These are phyloP conservation scores for Marasmius fiardii DNA, from an alignment of 1,284 basidiomycete genomes.

Conservation along the genomic window DNA sequence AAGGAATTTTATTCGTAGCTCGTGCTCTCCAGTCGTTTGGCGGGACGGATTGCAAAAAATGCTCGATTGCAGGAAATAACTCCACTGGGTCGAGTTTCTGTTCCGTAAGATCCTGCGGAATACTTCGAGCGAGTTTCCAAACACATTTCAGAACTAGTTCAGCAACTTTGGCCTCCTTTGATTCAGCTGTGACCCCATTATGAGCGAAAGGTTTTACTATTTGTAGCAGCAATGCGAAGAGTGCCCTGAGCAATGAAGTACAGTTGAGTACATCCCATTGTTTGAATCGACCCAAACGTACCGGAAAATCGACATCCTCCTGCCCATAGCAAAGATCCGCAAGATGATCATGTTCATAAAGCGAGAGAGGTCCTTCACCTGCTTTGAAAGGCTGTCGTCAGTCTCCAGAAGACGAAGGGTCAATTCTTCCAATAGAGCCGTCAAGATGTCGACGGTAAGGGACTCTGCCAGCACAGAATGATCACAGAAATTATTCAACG, in stretches of 20 bases:
- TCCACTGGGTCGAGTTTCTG: constrained; percentile 82
- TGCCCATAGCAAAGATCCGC: constrained; percentile 87
- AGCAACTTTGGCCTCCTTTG: constrained; percentile 86
- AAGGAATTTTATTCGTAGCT: constrained; percentile 86
- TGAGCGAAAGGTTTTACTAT: constrained; percentile 85
- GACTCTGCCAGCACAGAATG: constrained; percentile 80
- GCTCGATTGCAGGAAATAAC: constrained; percentile 91
- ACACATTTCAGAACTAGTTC: constrained; percentile 98
- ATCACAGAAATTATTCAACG: constrained; percentile 89
- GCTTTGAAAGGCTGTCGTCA: constrained; percentile 74
- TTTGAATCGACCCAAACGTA: constrained; percentile 35
- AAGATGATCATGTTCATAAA: constrained; percentile 99
- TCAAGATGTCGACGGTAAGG: constrained; percentile 75
- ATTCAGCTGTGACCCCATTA: constrained; percentile 63
- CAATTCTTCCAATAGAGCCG: constrained; percentile 80
- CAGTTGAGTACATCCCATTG: constrained; percentile 13
- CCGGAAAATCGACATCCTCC: constrained; percentile 92
- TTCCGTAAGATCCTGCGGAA: constrained; percentile 87
- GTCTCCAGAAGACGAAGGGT: constrained; percentile 89
- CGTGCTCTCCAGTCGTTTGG: constrained; percentile 95
- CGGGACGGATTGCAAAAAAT: constrained; percentile 90
- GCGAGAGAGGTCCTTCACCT: constrained; percentile 85
- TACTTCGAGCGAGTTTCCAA: constrained; percentile 96
- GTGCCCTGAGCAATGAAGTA: constrained; percentile 32
- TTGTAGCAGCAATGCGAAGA: constrained; percentile 83